Base-by-base conservation (phyloP, 345 rosid genomes). In the Geranium rotundifolium region DNA sequence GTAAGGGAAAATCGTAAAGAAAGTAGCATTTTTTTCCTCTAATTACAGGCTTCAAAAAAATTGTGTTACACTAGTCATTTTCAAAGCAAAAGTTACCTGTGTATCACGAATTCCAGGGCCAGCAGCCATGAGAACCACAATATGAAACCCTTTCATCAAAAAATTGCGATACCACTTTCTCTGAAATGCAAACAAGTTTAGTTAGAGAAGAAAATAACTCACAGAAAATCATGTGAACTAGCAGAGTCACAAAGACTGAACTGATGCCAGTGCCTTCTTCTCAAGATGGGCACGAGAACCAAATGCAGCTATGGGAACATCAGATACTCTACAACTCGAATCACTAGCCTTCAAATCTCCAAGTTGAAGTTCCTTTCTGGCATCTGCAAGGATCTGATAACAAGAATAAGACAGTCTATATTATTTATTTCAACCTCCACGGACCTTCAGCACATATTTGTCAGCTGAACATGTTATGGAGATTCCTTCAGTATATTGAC, bases 251-350 rank as follows among this genome's bases (percentile, higher is more conserved):
- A 46, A 61, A 63, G 60, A 84, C 91, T 79, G 66, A 84, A 93
- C 99, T 66, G 96, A 69, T 62, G 99, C 92, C 70, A 93, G 77
- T 72, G 97, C 97, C 77, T 88, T 86, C 79, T 85, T 92, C 79
- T 93, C 97, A 5, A 93, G 89, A 78, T 93, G 99, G 72, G 97
- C 99, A 72, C 99, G 96, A 67, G 97, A 93, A 72, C 99, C 99
- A 75, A 90, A 88, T 57, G 87, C 95, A 12, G 86, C 90, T 56
- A 90, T 67, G 71, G 86, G 95, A 58, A 86, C 46, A 71, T 93
- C 99, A 67, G 86, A 81, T 71, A 83, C 69, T 69, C 78, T 75
- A 31, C 81, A 77, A 67, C 68, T 73, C 55, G 73, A 63, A 61
- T 81, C 73, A 54, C 66, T 49, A 20, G 76, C 70, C 15, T 71